These are phyloP conservation scores for Phytopythium sindhum DNA, from an alignment of 352 stramenopile genomes.

Conservation along the genomic window DNA sequence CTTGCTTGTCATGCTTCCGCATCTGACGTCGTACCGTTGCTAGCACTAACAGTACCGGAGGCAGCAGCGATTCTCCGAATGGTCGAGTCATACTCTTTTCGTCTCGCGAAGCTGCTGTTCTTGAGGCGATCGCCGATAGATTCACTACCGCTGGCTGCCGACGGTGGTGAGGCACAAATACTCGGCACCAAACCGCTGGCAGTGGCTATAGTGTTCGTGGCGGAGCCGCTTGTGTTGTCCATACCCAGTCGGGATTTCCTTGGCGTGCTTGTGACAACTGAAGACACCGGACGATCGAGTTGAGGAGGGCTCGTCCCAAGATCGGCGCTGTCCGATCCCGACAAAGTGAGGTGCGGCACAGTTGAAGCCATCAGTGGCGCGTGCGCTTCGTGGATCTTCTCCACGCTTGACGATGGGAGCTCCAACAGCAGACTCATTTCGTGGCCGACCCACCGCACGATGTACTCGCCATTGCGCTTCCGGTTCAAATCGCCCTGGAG, in stretches of 20 bases:
- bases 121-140: constrained; percentile 44
- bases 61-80: constrained; percentile 39
- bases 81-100: constrained; percentile 66
- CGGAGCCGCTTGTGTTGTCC: constrained; percentile 18
- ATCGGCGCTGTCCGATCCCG: background rate
- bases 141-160: constrained; percentile 8
- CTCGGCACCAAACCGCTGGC: background rate
- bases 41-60: constrained; percentile 3
- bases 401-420: constrained; percentile 32
- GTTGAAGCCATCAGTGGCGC: constrained; percentile 15
- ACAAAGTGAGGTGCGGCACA: background rate
- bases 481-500: constrained; percentile 79
- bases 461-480: constrained; percentile 78
- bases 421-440: constrained; percentile 80
- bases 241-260: constrained; percentile 54
- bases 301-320: background rate
- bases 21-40: constrained; percentile 5
- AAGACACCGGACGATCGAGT: background rate
- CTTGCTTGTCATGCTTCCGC: background rate
- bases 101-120: constrained; percentile 65
- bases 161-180: background rate
- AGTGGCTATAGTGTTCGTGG: background rate
- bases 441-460: constrained; percentile 78
- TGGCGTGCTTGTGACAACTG: constrained; percentile 39
- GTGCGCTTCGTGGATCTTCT: constrained; percentile 50